phyloP scores from a whole-genome alignment of 1,139 yeast genomes.

The Pichia sp. region DNA sequence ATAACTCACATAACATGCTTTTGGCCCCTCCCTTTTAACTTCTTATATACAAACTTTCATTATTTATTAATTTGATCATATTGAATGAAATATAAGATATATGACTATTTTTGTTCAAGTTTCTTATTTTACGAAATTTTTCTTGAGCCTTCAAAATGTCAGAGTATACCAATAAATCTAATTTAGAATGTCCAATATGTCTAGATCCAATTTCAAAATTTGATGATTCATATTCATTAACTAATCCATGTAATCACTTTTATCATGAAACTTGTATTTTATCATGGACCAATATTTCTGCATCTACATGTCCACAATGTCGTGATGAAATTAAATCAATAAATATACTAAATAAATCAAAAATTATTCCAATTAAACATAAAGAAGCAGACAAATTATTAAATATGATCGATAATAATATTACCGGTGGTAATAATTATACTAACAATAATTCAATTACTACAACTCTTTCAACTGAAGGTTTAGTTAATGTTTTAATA shows the following conservation, averaged over 20 bases:
- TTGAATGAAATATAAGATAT: no score
- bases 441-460: no score
- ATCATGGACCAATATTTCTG: slow-evolving; percentile 14
- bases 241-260: slow-evolving; percentile 15
- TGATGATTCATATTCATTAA: slow-evolving; percentile 4
- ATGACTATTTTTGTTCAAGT: no score
- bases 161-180: background rate
- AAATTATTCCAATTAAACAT: background rate
- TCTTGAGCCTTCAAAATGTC: no score
- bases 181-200: slow-evolving; percentile 15
- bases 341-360: background rate
- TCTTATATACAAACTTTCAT: no score
- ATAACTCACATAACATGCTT: no score
- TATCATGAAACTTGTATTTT: slow-evolving; percentile 15
- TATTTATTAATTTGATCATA: no score
- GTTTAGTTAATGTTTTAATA: background rate
- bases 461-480: slow-evolving; percentile 1
- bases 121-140: no score
- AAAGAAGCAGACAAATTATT: slow-evolving; percentile 8
- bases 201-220: slow-evolving; percentile 9
- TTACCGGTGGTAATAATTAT: background rate
- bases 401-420: slow-evolving; percentile 2
- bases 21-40: no score
- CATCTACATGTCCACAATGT: slow-evolving; percentile 18
- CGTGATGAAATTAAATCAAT: slow-evolving; percentile 8